phyloP scores from a whole-genome alignment of 139 green algal genomes.

The Spirogloea muscicola region DNA sequence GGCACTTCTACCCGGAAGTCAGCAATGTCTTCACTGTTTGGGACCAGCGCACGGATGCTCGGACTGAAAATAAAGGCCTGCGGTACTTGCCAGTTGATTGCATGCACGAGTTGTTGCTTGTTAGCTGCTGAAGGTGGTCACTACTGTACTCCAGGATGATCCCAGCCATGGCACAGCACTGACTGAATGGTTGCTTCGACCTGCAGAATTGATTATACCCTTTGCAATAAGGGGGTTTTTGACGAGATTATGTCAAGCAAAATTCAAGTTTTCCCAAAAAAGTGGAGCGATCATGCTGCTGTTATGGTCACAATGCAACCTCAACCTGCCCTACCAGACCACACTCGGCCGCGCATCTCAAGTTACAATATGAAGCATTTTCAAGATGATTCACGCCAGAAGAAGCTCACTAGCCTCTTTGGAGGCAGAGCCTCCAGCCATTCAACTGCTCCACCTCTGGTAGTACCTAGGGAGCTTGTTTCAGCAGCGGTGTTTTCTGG shows the following conservation, averaged over 20 bases:
- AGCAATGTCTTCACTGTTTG: slow-evolving; percentile 24
- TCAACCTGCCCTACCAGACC: background rate
- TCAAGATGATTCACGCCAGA: slow-evolving; percentile 27
- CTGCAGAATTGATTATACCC: slow-evolving; percentile 35
- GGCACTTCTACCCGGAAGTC: slow-evolving; percentile 12
- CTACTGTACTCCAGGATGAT: background rate
- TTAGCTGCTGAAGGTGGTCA: background rate
- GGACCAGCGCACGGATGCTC: slow-evolving; percentile 26
- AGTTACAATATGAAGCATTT: slow-evolving; percentile 11
- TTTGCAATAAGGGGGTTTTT: slow-evolving; percentile 26
- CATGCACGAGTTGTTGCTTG: background rate
- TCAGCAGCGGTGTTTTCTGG: no score
- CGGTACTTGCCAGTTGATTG: background rate
- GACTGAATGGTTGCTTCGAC: background rate
- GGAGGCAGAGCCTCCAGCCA: no score
- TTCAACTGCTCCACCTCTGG: no score
- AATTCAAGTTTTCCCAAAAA: slow-evolving; percentile 21
- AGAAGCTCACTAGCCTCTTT: slow-evolving; percentile 26
- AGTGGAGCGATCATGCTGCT: slow-evolving; percentile 41
- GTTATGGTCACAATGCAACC: slow-evolving; percentile 7
- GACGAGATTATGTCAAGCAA: background rate
- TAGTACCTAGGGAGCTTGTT: no score
- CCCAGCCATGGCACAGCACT: no score
- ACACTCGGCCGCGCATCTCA: slow-evolving; percentile 8
- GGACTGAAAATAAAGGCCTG: slow-evolving; percentile 21